Base-by-base conservation (phyloP, 1,284 basidiomycete species). In the Trametes polyzona region DNA sequence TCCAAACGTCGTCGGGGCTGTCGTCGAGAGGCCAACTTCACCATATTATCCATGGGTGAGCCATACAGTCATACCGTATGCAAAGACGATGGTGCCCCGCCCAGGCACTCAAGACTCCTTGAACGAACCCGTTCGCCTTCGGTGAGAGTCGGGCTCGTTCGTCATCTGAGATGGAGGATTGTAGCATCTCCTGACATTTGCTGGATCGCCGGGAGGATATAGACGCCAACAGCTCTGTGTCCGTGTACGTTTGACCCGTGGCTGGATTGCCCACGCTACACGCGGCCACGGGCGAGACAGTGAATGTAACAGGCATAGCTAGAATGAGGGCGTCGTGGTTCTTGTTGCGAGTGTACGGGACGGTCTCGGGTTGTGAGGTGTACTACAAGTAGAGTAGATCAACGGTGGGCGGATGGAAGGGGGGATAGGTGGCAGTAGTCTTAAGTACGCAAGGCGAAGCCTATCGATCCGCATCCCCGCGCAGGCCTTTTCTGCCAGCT, bases 1-100 rank as follows among this genome's bases (percentile, higher is more conserved):
- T 23, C 58, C 58, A 77, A 70, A 53, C 69, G 50, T 79, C 77
- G 47, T 78, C 77, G 0, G 78, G 78, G 5, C 77, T 71, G 27
- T 54, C 50, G 24, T 29, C 3, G 17, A 4, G 3, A 14, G 10
- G 27, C 0, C 7, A 16, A 6, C 11, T 35, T 10, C 10, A 16
- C 4, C 4, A 9, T 10, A 36, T n/a, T n/a, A n/a, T n/a, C n/a
- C n/a, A n/a, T n/a, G n/a, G n/a, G n/a, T n/a, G n/a, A n/a, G n/a
- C n/a, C n/a, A n/a, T n/a, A n/a, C n/a, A n/a, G n/a, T n/a, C 58
- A 2, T 21, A 64, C 62, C 62, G 59, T 6, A 64, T 51, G 3
- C 35, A 40, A 14, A 79, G 69, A 3, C 67, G 69, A 9, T 72
- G 73, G 52, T 79, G 78, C 2, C 72, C 55, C 32, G 69, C 73